These are phyloP conservation scores for Plasmopara halstedii DNA, from an alignment of 352 stramenopile genomes.

Conservation along the genomic window DNA sequence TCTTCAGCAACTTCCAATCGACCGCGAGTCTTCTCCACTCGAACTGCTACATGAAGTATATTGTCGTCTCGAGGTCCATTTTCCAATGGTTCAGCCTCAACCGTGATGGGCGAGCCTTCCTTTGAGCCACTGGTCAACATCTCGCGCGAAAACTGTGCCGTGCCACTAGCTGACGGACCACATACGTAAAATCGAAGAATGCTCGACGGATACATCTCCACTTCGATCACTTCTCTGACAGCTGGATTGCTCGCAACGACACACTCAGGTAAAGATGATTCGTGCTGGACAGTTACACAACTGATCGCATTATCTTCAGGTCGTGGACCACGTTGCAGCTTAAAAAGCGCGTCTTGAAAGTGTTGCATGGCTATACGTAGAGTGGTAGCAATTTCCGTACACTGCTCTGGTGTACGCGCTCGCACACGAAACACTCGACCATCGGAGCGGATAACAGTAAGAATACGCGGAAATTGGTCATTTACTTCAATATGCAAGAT, in stretches of 20 bases:
- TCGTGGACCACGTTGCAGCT: conserved; percentile 50
- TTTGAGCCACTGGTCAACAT: conserved; percentile 35
- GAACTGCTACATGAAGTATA: conserved; percentile 39
- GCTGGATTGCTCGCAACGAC: conserved; percentile 42
- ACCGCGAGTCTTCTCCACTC: conserved; percentile 16
- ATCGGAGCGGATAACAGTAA: conserved; percentile 67
- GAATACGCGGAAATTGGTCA: conserved; percentile 58
- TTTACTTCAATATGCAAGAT: conserved; percentile 74
- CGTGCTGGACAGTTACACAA: conserved; percentile 69
- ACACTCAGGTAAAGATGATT: conserved; percentile 52
- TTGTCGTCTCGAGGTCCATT: conserved; percentile 28
- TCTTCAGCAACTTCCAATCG: conserved; percentile 17
- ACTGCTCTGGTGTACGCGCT: conserved; percentile 57
- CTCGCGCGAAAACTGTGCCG: conserved; percentile 45
- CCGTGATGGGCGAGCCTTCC: conserved; percentile 13
- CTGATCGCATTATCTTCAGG: conserved; percentile 64
- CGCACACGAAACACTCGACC: conserved; percentile 65
- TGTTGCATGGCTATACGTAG: conserved; percentile 49
- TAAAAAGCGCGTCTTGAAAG: conserved; percentile 70
- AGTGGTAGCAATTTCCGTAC: conserved; percentile 40
- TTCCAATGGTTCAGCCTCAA: conserved; percentile 39
- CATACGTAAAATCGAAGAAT: conserved; percentile 70
- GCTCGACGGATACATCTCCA: conserved; percentile 63
- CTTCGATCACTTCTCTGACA: conserved; percentile 39
- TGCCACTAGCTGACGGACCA: conserved; percentile 46